A percentile compares a stretch with the other conserved stretches of the same genome.
Conservation (phyloP, 768 basidiomycete genomes). For the Tulasnella sp. region DNA sequence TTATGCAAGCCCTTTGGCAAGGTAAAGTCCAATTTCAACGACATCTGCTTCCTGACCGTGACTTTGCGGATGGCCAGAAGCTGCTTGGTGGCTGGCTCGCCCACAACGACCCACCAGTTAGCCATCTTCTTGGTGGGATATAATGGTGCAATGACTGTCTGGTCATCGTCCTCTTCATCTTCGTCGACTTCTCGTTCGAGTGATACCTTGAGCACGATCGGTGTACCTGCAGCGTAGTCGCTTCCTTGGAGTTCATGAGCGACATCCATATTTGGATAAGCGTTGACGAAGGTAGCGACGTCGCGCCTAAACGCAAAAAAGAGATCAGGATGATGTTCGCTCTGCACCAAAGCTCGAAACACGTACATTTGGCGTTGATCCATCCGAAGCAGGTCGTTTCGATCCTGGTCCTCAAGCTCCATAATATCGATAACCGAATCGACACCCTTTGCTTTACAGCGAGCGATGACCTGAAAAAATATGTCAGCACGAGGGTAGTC, state of each 20-base stretch:
- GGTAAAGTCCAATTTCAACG: conserved; percentile 79
- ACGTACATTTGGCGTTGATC: conserved; percentile 73
- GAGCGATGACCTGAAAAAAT: conserved; percentile 49
- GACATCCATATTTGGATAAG: conserved; percentile 94
- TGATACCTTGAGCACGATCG: conserved; percentile 67
- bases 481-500: not conserved
- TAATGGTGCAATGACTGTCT: conserved; percentile 82
- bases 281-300: conserved; percentile 91
- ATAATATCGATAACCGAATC: conserved; percentile 95
- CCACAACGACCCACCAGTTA: conserved; percentile 96
- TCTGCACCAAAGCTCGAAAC: not conserved
- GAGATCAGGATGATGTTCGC: conserved; percentile 18
- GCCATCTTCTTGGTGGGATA: conserved; percentile 84
- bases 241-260: conserved; percentile 68
- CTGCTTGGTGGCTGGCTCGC: conserved; percentile 67
- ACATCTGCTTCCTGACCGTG: conserved; percentile 59
- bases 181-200: conserved; percentile 75
- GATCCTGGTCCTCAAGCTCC: conserved; percentile 92
- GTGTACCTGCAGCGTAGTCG: conserved; percentile 72
- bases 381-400: conserved; percentile 75
- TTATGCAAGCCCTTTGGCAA: conserved; percentile 71
- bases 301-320: conserved; percentile 59
- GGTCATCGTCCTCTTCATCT: conserved; percentile 55
- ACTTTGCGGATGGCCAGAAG: conserved; percentile 82
- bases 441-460: conserved; percentile 69